phyloP scores from a whole-genome alignment of 2,329 filamentous ascomycete species.

The Leptographium galeiforme region DNA sequence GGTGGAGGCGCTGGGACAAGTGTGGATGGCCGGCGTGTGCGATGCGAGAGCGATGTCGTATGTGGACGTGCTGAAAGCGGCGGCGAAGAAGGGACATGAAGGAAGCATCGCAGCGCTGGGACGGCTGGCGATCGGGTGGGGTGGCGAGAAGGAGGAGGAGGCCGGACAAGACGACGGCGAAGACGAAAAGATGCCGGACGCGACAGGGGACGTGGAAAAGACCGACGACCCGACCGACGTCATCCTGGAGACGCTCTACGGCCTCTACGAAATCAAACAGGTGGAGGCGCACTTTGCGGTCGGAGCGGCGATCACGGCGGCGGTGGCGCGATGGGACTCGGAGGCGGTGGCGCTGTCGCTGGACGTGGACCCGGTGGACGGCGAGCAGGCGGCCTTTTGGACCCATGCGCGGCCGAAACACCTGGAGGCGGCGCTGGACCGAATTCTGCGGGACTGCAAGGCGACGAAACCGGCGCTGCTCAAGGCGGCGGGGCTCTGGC shows the following conservation, averaged over 20 bases:
- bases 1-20: slow-evolving; percentile 30
- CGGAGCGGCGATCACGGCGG: slow-evolving; percentile 73
- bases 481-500: slow-evolving; percentile 90
- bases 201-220: slow-evolving; percentile 3
- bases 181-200: no score
- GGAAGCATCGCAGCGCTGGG: slow-evolving; percentile 72
- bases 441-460: slow-evolving; percentile 63
- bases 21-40: slow-evolving; percentile 27
- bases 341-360: slow-evolving; percentile 61
- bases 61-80: slow-evolving; percentile 47
- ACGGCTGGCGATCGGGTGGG: slow-evolving; percentile 45
- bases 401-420: slow-evolving; percentile 24
- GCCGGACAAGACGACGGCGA: neutral
- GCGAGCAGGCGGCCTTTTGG: slow-evolving; percentile 22
- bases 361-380: slow-evolving; percentile 62
- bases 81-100: slow-evolving; percentile 70
- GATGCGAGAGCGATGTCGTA: slow-evolving; percentile 26
- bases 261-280: slow-evolving; percentile 70
- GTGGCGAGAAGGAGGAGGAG: slow-evolving; percentile 18
- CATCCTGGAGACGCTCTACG: slow-evolving; percentile 57
- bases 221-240: slow-evolving; percentile 22
- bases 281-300: slow-evolving; percentile 82
- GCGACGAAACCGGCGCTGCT: slow-evolving; percentile 78
- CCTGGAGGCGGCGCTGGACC: slow-evolving; percentile 48
- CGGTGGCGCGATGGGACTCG: slow-evolving; percentile 71